Evolutionary conservation across 345 rosid species (phyloP), one percentile per base, ranked within the genome.

Genomic region (Populus euphratica): DNA sequence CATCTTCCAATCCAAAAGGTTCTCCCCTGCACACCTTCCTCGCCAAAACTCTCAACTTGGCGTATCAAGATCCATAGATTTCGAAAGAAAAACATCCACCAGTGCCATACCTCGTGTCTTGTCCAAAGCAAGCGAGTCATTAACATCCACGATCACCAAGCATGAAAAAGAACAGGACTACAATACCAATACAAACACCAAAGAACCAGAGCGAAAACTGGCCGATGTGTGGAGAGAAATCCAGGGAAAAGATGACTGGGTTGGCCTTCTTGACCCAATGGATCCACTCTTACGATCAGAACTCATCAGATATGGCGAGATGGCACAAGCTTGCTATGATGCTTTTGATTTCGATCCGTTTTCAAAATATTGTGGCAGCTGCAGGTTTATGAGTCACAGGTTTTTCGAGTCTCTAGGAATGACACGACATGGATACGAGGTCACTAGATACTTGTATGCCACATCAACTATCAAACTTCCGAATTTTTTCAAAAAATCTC

Each of bases 251-350:
- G 91, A 90, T 23, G 96, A 90, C 47, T 90, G 98, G 97, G 85
- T 76, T 2, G 94, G 91, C 68, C 38, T 92, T 81, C 84, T 91
- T 23, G 96, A 94, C 43, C 97, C 96, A 0, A 83, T 92, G 83
- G 94, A 94, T 61, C 93, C 94, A 20, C 82, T 91, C 39, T 70
- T 94, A 2, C 87, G 97, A 47, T 85, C 97, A 7, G 98, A 94
- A 70, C 85, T 94, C 8, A 89, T 94, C 71, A 92, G 94, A 3
- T 94, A 92, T 77, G 98, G 98, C 11, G 98, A 94, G 86, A 87
- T 92, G 93, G 93, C 96, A 0, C 93, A 91, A 23, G 91, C 97
- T 8, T 89, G 93, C 76, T 92, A 92, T 78, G 97, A 94, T 64
- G 97, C 90, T 35, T 92, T 92, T 76, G 97, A 91, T 68, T 91